Base-by-base conservation (phyloP, 2,329 filamentous ascomycete genomes). In the Truncatella angustata region DNA sequence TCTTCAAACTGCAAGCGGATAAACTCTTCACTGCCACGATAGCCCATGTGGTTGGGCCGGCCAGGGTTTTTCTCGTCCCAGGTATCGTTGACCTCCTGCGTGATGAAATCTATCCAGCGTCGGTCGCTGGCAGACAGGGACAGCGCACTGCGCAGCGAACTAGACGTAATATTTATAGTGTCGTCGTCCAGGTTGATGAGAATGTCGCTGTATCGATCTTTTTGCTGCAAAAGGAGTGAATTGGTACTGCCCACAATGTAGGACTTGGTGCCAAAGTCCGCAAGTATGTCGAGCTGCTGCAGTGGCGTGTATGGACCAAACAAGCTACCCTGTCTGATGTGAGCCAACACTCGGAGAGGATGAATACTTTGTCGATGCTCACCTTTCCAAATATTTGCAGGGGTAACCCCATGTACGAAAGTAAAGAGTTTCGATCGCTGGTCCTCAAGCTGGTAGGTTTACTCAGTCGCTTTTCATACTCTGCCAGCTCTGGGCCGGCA, bases 241-340 rank as follows among this genome's bases (percentile, higher is more conserved):
- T 99, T 99, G 34, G 94, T 99, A 59, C 92, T 97, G 57, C 94
- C 94, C 52, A 99, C 92, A 50, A 99, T 88, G 64, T 97, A 99
- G 2, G 93, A 97, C 73, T 96, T 97, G 18, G 94, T 97, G 37
- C 91, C 90, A 61, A 91, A 86, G 70, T 97, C 93, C 49, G 93
- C 93, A 36, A 99, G 81, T 60, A 97, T 81, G 68, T 99, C 93
- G 52, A 99, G 84, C 71, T 97, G 92, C 70, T 99, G 94, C 16
- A 99, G 77, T 16, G 94, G 94, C 1, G 94, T 99, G 66, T 99
- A 99, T 0, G 94, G 94, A 3, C 94, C 93, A 66, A 97, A 97
- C 54, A 99, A 81, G 66, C 91, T 94, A 55, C 94, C 94, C 85
- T 91, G 56, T 37, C 43, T 34, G 16, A n/a, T 34, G 44, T 36